These are phyloP conservation scores for Xylariaceae sp. DNA, from an alignment of 2,329 filamentous ascomycete species.

Conservation along the genomic window DNA sequence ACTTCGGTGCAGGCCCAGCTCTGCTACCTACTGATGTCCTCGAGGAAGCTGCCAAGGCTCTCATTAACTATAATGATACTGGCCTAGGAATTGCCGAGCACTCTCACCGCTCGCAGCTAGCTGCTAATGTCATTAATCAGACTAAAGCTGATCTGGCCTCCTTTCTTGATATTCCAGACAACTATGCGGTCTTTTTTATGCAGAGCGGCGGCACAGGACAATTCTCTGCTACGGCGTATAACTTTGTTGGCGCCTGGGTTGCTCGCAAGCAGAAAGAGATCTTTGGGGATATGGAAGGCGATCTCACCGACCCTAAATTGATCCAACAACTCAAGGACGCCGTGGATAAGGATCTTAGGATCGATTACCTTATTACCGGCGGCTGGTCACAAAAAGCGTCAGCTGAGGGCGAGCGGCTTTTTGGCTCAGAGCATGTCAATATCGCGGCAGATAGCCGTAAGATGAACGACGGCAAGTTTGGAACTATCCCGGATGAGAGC, in stretches of 20 bases:
- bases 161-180: conserved; percentile 81
- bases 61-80: conserved; percentile 80
- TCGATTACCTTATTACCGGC: conserved; percentile 91
- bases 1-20: conserved; percentile 90
- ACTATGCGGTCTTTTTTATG: conserved; percentile 88
- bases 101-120: conserved; percentile 82
- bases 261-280: conserved; percentile 68
- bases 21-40: conserved; percentile 81
- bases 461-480: conserved; percentile 79
- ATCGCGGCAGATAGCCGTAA: conserved; percentile 72
- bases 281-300: conserved; percentile 56
- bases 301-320: background rate
- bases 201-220: conserved; percentile 85
- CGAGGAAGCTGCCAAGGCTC: conserved; percentile 74
- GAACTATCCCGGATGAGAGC: conserved; percentile 76
- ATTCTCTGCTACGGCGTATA: conserved; percentile 79
- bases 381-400: conserved; percentile 89
- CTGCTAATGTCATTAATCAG: conserved; percentile 77
- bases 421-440: conserved; percentile 82
- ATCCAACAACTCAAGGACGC: conserved; percentile 56
- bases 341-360: conserved; percentile 72
- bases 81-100: conserved; percentile 90
- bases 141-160: conserved; percentile 75
- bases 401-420: conserved; percentile 77
- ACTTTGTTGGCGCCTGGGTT: conserved; percentile 84